Percentiles rank a stretch among this genome's conserved stretches.
These are phyloP conservation scores for Hirschfeldia incana DNA, from an alignment of 345 rosid species.

Conservation along the genomic window DNA sequence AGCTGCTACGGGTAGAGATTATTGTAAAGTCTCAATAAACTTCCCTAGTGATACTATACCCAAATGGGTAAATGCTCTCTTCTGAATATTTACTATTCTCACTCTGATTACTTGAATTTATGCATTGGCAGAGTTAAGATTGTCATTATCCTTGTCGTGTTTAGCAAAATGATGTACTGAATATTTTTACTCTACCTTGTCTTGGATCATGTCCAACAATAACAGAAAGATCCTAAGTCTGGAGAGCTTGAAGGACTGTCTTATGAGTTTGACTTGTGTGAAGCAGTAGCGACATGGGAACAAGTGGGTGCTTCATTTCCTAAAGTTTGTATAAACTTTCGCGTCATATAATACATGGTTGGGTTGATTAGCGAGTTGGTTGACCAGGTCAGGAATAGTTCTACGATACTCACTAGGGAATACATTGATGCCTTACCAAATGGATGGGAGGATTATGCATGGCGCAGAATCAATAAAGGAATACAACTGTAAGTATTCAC, in stretches of 20 bases:
- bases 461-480: slow-evolving; percentile 97
- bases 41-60: slow-evolving; percentile 78
- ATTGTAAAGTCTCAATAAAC: slow-evolving; percentile 61
- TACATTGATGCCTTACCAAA: slow-evolving; percentile 86
- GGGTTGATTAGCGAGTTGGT: slow-evolving; percentile 50
- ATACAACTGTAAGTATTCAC: slow-evolving; percentile 65
- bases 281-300: slow-evolving; percentile 98
- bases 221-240: slow-evolving; percentile 85
- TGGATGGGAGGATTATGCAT: slow-evolving; percentile 97
- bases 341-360: slow-evolving; percentile 34
- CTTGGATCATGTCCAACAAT: not conserved
- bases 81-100: not conserved
- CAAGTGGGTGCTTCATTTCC: slow-evolving; percentile 36
- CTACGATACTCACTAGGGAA: slow-evolving; percentile 89
- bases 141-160: not conserved
- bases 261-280: slow-evolving; percentile 80
- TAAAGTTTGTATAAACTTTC: not conserved
- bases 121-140: not conserved
- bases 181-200: not conserved
- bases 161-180: not conserved
- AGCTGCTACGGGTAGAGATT: slow-evolving; percentile 59
- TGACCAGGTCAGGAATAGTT: slow-evolving; percentile 85
- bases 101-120: not conserved
- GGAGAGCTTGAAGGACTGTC: slow-evolving; percentile 81
- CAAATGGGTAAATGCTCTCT: slow-evolving; percentile 68